Evolutionary conservation across 257 asterid genomes (phyloP), one percentile per base, ranked within the genome.

Genomic region (Paraleonurus japonicus): DNA sequence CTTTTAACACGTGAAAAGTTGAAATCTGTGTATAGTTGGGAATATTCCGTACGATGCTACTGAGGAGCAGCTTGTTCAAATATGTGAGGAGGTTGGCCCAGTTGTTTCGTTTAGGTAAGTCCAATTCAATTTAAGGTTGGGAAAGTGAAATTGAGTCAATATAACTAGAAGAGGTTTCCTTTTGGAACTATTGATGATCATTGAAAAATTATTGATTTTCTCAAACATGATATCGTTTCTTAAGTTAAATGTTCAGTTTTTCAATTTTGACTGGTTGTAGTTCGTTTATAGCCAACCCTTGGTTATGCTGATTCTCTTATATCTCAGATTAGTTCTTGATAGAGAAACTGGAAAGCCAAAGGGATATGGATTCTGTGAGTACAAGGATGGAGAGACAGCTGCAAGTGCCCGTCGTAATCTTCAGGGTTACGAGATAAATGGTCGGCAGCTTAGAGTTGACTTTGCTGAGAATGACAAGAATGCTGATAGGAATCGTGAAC

Each of bases 61-160:
- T 30, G 98, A 94, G 80, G 97, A 94, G 72, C 98, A 89, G 70
- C 91, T 93, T 15, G 71, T 87, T 73, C 94, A 90, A 81, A 90
- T 93, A 48, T 93, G 97, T 57, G 97, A 93, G 87, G 98, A 93
- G 82, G 96, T 90, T 65, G 98, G 98, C 23, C 98, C 98, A 1
- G 98, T 93, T 73, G 96, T 93, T 71, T 87, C 95, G 64, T 93
- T 93, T 90, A 89, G 98, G 98, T 90, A 69, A 63, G 90, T 69
- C 62, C 28, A 24, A 19, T 75, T 68, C 22, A 0, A 23, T 12
- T 23, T 43, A 7, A 30, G 55, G 20, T 39, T 4, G 20, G 68
- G 12, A 24, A 20, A 11, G 7, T 68, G 33, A 30, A 30, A 30
- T 57, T 61, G 22, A n/a, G n/a, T n/a, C n/a, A n/a, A n/a, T n/a